Conservation (phyloP, 1,284 basidiomycete genomes). For the Leccinum holopus region DNA sequence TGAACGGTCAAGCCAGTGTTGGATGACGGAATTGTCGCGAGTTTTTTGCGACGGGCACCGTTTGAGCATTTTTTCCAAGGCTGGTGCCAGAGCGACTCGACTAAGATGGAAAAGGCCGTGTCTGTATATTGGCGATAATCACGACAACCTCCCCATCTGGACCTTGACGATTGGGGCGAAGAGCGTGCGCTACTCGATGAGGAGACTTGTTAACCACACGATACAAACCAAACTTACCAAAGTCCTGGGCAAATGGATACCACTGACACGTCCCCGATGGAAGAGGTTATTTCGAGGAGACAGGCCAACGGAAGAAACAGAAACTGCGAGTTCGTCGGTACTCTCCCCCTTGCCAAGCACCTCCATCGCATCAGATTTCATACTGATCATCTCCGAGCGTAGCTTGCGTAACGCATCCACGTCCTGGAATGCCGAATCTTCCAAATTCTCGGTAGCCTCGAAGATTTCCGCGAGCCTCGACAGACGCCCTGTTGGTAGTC, state of each 20-base stretch:
- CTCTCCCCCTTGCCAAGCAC: slow-evolving; percentile 38
- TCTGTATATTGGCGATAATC: too few relatives aligned
- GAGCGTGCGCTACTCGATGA: too few relatives aligned
- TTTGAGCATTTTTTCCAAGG: background rate
- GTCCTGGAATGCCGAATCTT: slow-evolving; percentile 78
- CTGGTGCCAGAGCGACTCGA: background rate
- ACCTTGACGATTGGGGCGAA: too few relatives aligned
- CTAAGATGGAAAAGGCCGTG: background rate
- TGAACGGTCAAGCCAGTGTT: background rate
- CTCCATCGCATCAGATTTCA: slow-evolving; percentile 56
- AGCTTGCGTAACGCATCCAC: slow-evolving; percentile 80
- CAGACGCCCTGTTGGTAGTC: slow-evolving; percentile 38
- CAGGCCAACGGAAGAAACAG: slow-evolving; percentile 36
- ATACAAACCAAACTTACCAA: slow-evolving; percentile 50
- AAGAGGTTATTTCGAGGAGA: slow-evolving; percentile 45
- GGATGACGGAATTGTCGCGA: background rate
- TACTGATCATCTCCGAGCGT: slow-evolving; percentile 62
- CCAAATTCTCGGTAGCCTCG: slow-evolving; percentile 79
- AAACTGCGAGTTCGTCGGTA: slow-evolving; percentile 40
- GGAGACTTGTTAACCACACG: too few relatives aligned
- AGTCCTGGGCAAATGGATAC: slow-evolving; percentile 76
- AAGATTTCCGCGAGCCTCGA: slow-evolving; percentile 65
- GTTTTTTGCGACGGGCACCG: background rate
- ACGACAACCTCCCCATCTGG: too few relatives aligned
- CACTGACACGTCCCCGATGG: slow-evolving; percentile 76